phyloP scores from a whole-genome alignment of 225 moss, liverwort and hornwort genomes.

The Lunularia cruciata region DNA sequence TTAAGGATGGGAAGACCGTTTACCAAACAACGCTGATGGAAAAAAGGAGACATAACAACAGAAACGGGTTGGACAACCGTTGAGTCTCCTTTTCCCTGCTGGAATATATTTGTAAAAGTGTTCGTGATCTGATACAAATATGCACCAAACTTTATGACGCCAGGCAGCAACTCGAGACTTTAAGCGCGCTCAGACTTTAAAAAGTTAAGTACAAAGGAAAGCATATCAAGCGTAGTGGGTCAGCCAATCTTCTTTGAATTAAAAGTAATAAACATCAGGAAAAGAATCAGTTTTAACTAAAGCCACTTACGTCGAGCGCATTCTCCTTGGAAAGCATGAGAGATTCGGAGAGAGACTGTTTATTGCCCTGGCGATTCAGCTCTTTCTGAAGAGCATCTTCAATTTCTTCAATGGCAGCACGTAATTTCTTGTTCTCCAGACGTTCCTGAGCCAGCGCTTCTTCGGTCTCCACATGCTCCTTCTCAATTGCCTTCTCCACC shows the following conservation, averaged over 20 bases:
- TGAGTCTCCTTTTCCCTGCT: too few relatives aligned
- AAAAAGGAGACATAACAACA: too few relatives aligned
- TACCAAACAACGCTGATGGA: too few relatives aligned
- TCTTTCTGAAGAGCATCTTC: constrained; percentile 36
- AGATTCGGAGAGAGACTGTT: constrained; percentile 31
- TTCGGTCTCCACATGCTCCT: constrained; percentile 24
- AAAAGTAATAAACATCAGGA: neutral
- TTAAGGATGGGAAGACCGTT: too few relatives aligned
- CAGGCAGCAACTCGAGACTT: neutral
- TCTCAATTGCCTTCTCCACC: constrained; percentile 19
- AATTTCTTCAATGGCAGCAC: constrained; percentile 31
- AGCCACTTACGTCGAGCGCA: constrained; percentile 32
- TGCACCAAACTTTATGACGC: too few relatives aligned
- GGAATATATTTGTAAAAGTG: too few relatives aligned
- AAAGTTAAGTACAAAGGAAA: too few relatives aligned
- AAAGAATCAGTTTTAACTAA: neutral
- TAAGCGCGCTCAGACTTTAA: too few relatives aligned
- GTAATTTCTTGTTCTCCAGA: constrained; percentile 36
- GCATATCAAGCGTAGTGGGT: too few relatives aligned
- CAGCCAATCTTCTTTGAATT: too few relatives aligned
- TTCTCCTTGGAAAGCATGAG: constrained; percentile 25
- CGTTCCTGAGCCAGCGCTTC: constrained; percentile 36
- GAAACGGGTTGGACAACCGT: too few relatives aligned
- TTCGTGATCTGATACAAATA: too few relatives aligned
- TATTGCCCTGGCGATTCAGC: constrained; percentile 38